These are phyloP conservation scores for Calycina marina DNA, from an alignment of 2,329 filamentous ascomycete genomes.

Conservation along the genomic window DNA sequence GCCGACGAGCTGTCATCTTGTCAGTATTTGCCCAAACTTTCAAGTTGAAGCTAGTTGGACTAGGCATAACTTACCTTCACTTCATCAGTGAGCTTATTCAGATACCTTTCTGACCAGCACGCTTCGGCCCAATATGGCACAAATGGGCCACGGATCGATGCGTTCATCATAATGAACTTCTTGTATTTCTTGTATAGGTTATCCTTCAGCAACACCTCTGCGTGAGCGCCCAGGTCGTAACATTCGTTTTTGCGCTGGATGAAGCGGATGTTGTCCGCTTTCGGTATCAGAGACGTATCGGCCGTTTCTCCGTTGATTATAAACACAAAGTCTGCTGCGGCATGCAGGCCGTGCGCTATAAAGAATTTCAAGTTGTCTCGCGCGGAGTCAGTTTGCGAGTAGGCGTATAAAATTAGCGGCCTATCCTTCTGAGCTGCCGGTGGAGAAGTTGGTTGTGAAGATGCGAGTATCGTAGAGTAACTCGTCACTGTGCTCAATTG, in stretches of 20 bases:
- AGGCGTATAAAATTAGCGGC: slow-evolving; percentile 18
- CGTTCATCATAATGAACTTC: slow-evolving; percentile 19
- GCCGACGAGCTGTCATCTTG: slow-evolving; percentile 20
- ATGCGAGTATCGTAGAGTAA: too few relatives aligned
- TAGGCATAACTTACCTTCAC: too few relatives aligned
- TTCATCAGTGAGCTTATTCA: slow-evolving; percentile 14
- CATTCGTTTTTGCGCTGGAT: slow-evolving; percentile 17
- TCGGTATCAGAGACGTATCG: slow-evolving; percentile 8
- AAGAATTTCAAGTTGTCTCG: slow-evolving; percentile 19
- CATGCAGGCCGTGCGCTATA: slow-evolving; percentile 18
- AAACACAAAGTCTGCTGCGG: slow-evolving; percentile 18
- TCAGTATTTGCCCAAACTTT: too few relatives aligned
- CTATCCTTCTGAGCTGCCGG: slow-evolving; percentile 4
- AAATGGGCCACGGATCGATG: slow-evolving; percentile 19
- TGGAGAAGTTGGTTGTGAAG: too few relatives aligned
- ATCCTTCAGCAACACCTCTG: slow-evolving; percentile 14
- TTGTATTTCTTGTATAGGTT: slow-evolving; percentile 18
- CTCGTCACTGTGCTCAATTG: too few relatives aligned
- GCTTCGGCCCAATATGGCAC: slow-evolving; percentile 15
- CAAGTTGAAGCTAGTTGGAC: too few relatives aligned
- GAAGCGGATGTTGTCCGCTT: slow-evolving; percentile 12
- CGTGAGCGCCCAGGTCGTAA: slow-evolving; percentile 18
- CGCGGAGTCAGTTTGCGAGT: slow-evolving; percentile 15
- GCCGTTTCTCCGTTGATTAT: slow-evolving; percentile 18
- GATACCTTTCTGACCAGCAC: slow-evolving; percentile 19